Percentiles rank a stretch among this genome's conserved stretches.
Conservation (phyloP, 1,139 yeast genomes). For the Keqinozyma sinolaborantium region DNA sequence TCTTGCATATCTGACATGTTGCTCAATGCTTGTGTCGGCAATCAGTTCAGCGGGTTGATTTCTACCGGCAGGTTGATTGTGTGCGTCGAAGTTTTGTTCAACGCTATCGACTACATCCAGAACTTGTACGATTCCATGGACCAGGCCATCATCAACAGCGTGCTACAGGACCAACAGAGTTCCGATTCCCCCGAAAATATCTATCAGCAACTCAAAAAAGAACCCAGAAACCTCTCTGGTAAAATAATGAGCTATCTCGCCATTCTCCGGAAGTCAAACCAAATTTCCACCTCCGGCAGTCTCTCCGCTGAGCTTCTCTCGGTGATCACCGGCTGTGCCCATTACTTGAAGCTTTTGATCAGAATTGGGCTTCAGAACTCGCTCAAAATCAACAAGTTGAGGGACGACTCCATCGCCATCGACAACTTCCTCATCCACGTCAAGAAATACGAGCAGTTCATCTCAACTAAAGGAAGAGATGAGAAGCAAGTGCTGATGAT, state of each 20-base stretch:
- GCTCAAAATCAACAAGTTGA: conserved; percentile 57
- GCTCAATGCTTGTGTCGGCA: conserved; percentile 74
- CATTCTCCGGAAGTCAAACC: conserved; percentile 56
- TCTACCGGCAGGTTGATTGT: conserved; percentile 74
- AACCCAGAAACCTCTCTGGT: conserved; percentile 85
- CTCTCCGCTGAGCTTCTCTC: conserved; percentile 58
- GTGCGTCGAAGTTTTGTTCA: conserved; percentile 72
- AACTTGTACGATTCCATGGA: not conserved
- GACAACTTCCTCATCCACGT: conserved; percentile 55
- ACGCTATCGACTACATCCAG: conserved; percentile 60
- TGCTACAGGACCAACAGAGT: not conserved
- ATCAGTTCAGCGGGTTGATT: conserved; percentile 64
- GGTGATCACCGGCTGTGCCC: conserved; percentile 89
- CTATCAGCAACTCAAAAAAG: conserved; percentile 42
- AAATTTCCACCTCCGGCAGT: conserved; percentile 55
- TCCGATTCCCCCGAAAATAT: not conserved
- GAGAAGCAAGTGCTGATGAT: conserved; percentile 17
- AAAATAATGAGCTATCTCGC: conserved; percentile 76
- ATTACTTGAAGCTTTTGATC: conserved; percentile 80
- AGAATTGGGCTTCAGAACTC: conserved; percentile 79
- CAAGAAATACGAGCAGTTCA: conserved; percentile 19
- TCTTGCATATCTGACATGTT: conserved; percentile 91
- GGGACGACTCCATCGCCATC: conserved; percentile 59
- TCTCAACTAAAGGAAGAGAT: conserved; percentile 4
- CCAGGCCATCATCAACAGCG: not conserved